phyloP scores from a whole-genome alignment of 2,329 filamentous ascomycete species.

The Exophiala phaeomuriformis region DNA sequence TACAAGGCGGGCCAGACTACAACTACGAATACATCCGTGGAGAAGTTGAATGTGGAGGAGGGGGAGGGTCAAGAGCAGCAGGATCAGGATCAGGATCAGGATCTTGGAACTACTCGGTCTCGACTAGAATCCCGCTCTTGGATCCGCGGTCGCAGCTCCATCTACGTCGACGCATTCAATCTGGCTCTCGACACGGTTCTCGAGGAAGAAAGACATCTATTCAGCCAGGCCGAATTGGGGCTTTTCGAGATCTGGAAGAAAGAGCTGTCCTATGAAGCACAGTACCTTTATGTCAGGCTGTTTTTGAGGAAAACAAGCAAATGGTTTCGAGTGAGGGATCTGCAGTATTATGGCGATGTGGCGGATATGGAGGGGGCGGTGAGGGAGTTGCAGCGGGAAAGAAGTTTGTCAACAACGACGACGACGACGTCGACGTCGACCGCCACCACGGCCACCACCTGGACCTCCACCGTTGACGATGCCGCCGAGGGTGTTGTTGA shows the following conservation, averaged over 20 bases:
- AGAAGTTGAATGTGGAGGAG: too few species aligned
- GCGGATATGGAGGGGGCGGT: slow-evolving; percentile 63
- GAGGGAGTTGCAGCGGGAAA: slow-evolving; percentile 52
- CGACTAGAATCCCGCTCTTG: slow-evolving; percentile 55
- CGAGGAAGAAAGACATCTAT: slow-evolving; percentile 80
- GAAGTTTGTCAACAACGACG: slow-evolving; percentile 46
- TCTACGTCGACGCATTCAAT: slow-evolving; percentile 97
- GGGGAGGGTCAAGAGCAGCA: slow-evolving; percentile 1
- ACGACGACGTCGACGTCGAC: too few species aligned
- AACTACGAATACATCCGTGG: too few species aligned
- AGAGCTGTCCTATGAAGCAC: slow-evolving; percentile 68
- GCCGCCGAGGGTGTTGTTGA: slow-evolving; percentile 28
- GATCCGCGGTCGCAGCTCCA: slow-evolving; percentile 72
- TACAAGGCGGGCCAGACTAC: too few species aligned
- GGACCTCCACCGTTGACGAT: too few species aligned
- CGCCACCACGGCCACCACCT: too few species aligned
- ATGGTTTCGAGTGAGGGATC: slow-evolving; percentile 75
- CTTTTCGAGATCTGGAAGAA: slow-evolving; percentile 76
- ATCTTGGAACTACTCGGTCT: slow-evolving; percentile 41
- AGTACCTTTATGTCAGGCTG: slow-evolving; percentile 85
- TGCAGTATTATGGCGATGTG: slow-evolving; percentile 79
- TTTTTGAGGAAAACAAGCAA: slow-evolving; percentile 86
- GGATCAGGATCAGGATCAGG: too few species aligned
- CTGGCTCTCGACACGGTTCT: slow-evolving; percentile 82
- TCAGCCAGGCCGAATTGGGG: slow-evolving; percentile 67